These are phyloP conservation scores for Penicillium sp. DNA, from an alignment of 2,329 filamentous ascomycete genomes.

Conservation along the genomic window DNA sequence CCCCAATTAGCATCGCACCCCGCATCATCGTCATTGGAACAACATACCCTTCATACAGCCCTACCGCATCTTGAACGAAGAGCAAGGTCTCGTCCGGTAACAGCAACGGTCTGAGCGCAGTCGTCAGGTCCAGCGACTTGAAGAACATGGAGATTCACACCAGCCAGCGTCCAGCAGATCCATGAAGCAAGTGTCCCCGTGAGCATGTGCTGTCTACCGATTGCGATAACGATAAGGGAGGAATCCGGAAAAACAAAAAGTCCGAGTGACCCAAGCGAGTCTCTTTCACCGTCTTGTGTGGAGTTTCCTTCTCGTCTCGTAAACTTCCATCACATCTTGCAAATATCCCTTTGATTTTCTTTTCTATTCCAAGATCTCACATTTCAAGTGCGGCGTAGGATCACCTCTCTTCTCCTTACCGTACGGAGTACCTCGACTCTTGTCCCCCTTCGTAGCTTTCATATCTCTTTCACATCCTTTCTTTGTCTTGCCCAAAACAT, in stretches of 20 bases:
- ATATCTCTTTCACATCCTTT: slow-evolving; percentile 13
- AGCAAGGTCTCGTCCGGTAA: slow-evolving; percentile 91
- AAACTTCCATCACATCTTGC: not conserved
- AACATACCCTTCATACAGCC: slow-evolving; percentile 91
- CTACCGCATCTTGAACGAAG: slow-evolving; percentile 96
- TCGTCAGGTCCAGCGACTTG: slow-evolving; percentile 92
- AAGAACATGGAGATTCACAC: slow-evolving; percentile 77
- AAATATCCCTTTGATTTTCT: not conserved
- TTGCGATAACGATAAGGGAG: slow-evolving; percentile 18
- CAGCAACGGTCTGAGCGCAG: slow-evolving; percentile 88
- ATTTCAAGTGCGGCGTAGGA: slow-evolving; percentile 8
- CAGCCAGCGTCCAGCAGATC: slow-evolving; percentile 18
- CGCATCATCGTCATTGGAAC: slow-evolving; percentile 18
- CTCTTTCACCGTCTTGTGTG: slow-evolving; percentile 5
- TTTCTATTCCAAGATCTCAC: not conserved
- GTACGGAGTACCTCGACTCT: not conserved
- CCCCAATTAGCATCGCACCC: slow-evolving; percentile 15
- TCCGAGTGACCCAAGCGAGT: slow-evolving; percentile 11
- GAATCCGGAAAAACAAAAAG: slow-evolving; percentile 7
- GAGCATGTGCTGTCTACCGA: slow-evolving; percentile 2
- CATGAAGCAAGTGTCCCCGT: not conserved
- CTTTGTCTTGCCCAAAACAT: slow-evolving; percentile 14
- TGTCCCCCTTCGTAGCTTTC: slow-evolving; percentile 17
- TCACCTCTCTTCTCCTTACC: not conserved
- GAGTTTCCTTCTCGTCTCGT: not conserved